phyloP scores from a whole-genome alignment of 306 rosid genomes.

The Oemleria cerasiformis region DNA sequence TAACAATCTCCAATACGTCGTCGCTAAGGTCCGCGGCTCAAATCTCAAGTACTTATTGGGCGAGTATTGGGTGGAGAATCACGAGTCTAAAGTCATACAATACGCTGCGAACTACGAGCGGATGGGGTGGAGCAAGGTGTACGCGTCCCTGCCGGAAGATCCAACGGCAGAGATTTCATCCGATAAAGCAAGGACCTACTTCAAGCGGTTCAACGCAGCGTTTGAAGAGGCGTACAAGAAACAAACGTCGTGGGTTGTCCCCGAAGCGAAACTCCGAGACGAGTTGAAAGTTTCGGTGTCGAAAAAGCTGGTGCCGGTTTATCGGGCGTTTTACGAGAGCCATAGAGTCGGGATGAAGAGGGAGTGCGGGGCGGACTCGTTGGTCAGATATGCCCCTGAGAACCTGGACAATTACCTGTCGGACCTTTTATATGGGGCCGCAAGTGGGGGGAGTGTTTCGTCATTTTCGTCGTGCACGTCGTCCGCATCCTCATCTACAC shows the following conservation, averaged over 20 bases:
- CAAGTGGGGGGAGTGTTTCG: constrained; percentile 36
- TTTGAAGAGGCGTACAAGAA: constrained; percentile 48
- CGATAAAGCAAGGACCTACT: constrained; percentile 39
- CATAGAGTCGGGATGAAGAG: constrained; percentile 28
- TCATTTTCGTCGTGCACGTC: constrained; percentile 27
- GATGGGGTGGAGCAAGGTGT: constrained; percentile 70
- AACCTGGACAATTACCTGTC: constrained; percentile 51
- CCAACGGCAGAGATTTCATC: constrained; percentile 47
- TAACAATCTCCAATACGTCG: constrained; percentile 86
- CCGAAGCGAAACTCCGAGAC: constrained; percentile 58
- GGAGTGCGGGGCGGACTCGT: constrained; percentile 27
- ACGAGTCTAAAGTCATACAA: constrained; percentile 65
- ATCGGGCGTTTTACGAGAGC: constrained; percentile 34
- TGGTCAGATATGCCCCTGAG: constrained; percentile 42
- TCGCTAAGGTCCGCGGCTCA: constrained; percentile 52
- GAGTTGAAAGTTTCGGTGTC: constrained; percentile 46
- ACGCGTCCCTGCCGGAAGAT: constrained; percentile 45
- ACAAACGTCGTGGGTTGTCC: constrained; percentile 60
- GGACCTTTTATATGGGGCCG: constrained; percentile 45
- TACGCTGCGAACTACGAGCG: constrained; percentile 68
- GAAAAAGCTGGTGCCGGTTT: constrained; percentile 36
- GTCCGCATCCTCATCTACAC: constrained; percentile 23
- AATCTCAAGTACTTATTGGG: constrained; percentile 54
- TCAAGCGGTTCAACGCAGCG: constrained; percentile 37
- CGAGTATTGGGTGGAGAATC: constrained; percentile 56